Base-by-base conservation (phyloP, 2,329 filamentous ascomycete species). In the Fusarium nisikadoi region DNA sequence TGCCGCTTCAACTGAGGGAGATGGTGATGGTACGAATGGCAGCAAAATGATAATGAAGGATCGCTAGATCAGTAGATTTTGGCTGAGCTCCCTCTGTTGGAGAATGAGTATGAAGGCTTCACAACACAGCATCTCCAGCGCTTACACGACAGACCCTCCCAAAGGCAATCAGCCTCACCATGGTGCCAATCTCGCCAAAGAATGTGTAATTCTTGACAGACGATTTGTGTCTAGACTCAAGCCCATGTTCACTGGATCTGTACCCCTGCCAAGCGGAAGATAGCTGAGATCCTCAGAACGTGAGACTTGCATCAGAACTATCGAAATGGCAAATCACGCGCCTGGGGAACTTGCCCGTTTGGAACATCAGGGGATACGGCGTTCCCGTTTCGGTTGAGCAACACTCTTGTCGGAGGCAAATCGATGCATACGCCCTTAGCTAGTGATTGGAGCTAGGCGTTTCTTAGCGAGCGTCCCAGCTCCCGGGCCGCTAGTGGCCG, bases 401-500 rank as follows among this genome's bases (percentile, higher is more conserved):
- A 42, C 36, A 20, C 36, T 38, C 36, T 38, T 7, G 17, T 19
- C 1, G 19, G 23, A n/a, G 25, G 50, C 13, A 19, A 29, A 41
- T 39, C 23, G 36, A 54, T 54, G 52, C 36, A 43, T 25, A 43
- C 36, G 36, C 36, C 36, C 36, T 43, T 5, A 31, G 5, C 52
- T 54, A 54, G 8, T 2, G 2, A 3, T 13, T 19, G 52, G 8
- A 7, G 7, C 52, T 54, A 54, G 36, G 20, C 36, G 52, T 31
- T 54, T 54, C 14, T 54, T 31, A 54, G 36, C 33, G 52, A 54
- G 36, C 6, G 20, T 54, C 52, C 36, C 36, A 54, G 52, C 52
- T 31, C 25, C 52, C 52, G 52, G 52, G 25, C 52, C 52, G 52
- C 52, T 54, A 54, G 52, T 54, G 35, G 52, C 52, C 52, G 52